Evolutionary conservation across 1,284 basidiomycete species (phyloP), one percentile per base, ranked within the genome.

Genomic region (Malassezia pachydermatis): DNA sequence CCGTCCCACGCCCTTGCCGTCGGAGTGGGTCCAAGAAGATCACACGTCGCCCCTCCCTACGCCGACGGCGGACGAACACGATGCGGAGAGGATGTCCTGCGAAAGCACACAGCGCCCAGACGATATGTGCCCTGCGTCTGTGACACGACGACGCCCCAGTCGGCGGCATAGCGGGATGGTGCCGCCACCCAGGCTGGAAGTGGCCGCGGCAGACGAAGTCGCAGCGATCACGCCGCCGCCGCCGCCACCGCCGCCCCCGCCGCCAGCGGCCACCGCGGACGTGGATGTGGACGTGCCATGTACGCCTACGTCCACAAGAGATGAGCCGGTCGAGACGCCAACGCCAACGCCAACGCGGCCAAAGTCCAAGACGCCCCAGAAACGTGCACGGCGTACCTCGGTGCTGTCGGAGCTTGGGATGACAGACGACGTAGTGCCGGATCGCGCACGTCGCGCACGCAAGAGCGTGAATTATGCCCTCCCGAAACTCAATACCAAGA

Each of bases 401-500:
- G 20, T 24, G 22, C 22, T 22, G 22, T 20, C 36, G 13, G 36
- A 38, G 14, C 36, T 38, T 14, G 36, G 9, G 22, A 10, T 19
- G 2, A 17, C 34, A 11, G 34, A 22, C 16, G 36, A 29, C 8
- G 43, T 28, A 13, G 37, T 34, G 42, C 43, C 38, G 25, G 32
- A 41, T 29, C 36, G 43, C 23, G 45, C 57, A 1, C 39, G 62
- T 11, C 57, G 66, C 17, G 42, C 59, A 22, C 63, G 65, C 34
- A 63, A 62, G 45, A 65, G 62, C 47, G 53, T 71, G 52, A 71
- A 71, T 44, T 71, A 71, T 35, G 62, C 67, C 2, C 42, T 71
- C 22, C 68, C 68, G 2, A 71, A 71, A 38, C 60, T 71, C 40
- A 71, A 71, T 48, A 71, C 68, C 30, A 70, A 70, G 60, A 70